Evolutionary conservation across 129 eudicot species (phyloP).

Genomic region (Pittosporum tobira): DNA sequence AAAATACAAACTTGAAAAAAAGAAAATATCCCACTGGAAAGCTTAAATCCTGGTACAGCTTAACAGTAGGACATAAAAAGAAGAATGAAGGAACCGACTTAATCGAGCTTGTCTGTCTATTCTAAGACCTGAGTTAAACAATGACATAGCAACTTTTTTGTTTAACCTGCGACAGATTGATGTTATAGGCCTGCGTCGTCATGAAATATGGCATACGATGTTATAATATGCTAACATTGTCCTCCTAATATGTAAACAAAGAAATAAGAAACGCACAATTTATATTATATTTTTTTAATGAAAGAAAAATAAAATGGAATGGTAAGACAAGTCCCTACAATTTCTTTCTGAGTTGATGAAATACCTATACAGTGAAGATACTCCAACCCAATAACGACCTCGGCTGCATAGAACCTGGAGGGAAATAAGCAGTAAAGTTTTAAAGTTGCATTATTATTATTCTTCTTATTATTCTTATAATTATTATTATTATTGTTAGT

Average conservation of each 20-base stretch:
- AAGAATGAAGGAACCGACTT: neutral
- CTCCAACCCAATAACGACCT: constrained; percentile 88
- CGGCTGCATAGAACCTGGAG: constrained; percentile 93
- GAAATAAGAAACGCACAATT: neutral
- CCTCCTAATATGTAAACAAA: neutral
- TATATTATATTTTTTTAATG: neutral
- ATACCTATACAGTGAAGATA: constrained; percentile 98
- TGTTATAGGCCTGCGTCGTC: neutral
- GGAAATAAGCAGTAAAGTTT: neutral
- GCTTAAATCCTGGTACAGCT: neutral
- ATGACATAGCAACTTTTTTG: neutral
- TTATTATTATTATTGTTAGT: no score
- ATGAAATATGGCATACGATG: neutral
- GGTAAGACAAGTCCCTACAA: neutral
- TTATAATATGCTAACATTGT: neutral
- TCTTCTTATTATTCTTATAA: neutral
- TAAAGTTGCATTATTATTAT: neutral
- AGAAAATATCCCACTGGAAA: neutral
- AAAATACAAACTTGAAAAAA: neutral
- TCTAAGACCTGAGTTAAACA: neutral
- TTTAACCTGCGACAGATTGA: no score
- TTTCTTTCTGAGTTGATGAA: constrained; percentile 1
- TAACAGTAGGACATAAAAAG: no score
- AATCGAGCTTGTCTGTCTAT: neutral
- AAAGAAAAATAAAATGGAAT: neutral